phyloP scores from a whole-genome alignment of 148 eudicot genomes.

The Rhododendron kiyosumense region DNA sequence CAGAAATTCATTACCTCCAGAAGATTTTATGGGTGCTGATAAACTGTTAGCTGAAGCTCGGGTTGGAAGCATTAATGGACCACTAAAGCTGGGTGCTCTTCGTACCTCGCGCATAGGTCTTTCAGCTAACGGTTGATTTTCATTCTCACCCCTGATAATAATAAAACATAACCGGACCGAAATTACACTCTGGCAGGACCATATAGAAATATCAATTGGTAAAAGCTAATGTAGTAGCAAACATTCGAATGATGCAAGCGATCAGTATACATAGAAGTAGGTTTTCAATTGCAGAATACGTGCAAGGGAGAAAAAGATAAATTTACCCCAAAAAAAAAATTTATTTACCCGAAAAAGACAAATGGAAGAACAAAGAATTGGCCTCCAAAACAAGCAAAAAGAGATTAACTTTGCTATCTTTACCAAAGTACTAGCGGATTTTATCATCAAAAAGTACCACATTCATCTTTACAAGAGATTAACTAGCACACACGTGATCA shows the following conservation, averaged over 20 bases:
- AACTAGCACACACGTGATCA: not conserved
- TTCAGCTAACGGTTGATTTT: constrained; percentile 45
- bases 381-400: not conserved
- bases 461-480: not conserved
- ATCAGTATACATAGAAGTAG: not conserved
- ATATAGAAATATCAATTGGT: not conserved
- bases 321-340: not conserved
- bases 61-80: constrained; percentile 81
- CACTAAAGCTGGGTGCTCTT: constrained; percentile 85
- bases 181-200: not conserved
- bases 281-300: not conserved
- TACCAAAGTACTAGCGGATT: not conserved
- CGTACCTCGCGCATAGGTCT: constrained; percentile 43
- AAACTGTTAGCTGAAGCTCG: constrained; percentile 97
- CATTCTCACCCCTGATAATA: constrained; percentile 57
- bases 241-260: not conserved
- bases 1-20: constrained; percentile 52
- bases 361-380: not conserved
- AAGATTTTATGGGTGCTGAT: constrained; percentile 93
- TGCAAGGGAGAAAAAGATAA: not conserved
- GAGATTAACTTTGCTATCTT: not conserved
- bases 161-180: constrained; percentile 5
- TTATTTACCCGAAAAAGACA: too few relatives aligned
- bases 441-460: not conserved
- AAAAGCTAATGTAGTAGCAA: not conserved